Conservation (phyloP, 805 yeast species). For the Helenozyma rhizophorensis region DNA sequence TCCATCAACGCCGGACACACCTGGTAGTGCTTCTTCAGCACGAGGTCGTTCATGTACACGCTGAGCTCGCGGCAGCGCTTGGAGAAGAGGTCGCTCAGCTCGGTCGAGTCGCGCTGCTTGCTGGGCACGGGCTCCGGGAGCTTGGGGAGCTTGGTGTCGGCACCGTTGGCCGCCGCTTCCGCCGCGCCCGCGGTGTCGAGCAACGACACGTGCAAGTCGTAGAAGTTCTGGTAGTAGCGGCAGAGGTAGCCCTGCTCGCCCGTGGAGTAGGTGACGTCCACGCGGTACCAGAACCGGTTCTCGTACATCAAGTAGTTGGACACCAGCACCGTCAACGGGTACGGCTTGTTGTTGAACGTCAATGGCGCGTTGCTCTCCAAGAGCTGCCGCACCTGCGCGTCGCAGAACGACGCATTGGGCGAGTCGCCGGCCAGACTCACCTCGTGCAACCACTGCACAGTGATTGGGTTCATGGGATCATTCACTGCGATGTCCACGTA, state of each 20-base stretch:
- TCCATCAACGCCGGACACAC: slow-evolving; percentile 22
- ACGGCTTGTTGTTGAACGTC: slow-evolving; percentile 27
- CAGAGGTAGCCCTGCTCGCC: slow-evolving; percentile 38
- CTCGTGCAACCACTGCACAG: slow-evolving; percentile 32
- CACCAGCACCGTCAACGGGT: slow-evolving; percentile 34
- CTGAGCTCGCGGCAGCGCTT: slow-evolving; percentile 39
- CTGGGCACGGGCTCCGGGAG: slow-evolving; percentile 47
- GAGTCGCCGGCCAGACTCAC: slow-evolving; percentile 3
- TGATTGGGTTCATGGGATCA: slow-evolving; percentile 35
- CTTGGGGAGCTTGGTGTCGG: slow-evolving; percentile 27
- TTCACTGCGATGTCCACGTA: slow-evolving; percentile 45
- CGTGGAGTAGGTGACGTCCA: slow-evolving; percentile 36
- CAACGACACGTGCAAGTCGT: slow-evolving; percentile 38
- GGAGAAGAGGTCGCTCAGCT: slow-evolving; percentile 11
- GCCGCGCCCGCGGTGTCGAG: slow-evolving; percentile 10
- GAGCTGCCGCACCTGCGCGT: slow-evolving; percentile 23
- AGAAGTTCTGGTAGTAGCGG: slow-evolving; percentile 50
- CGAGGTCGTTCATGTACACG: slow-evolving; percentile 33
- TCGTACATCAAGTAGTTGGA: slow-evolving; percentile 36
- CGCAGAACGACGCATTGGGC: slow-evolving; percentile 18
- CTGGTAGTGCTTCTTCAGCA: slow-evolving; percentile 26
- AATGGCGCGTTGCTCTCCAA: slow-evolving; percentile 16
- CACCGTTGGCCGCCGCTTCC: slow-evolving; percentile 1
- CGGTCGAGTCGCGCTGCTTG: slow-evolving; percentile 16
- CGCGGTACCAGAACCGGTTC: slow-evolving; percentile 49